phyloP scores from a whole-genome alignment of 345 rosid genomes.

The Citrus inodora region DNA sequence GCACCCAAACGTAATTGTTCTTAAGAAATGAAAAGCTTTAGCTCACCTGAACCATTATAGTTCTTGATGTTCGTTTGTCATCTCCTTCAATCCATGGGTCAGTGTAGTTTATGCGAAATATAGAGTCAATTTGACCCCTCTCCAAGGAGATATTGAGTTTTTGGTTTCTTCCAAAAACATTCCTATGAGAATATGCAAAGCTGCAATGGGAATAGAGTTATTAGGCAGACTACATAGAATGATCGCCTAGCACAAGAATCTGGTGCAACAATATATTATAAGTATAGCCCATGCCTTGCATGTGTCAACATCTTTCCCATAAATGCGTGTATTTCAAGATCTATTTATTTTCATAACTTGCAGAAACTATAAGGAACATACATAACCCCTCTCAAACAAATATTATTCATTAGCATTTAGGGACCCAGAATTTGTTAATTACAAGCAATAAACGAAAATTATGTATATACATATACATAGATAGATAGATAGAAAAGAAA shows the following conservation, averaged over 20 bases:
- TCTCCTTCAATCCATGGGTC: constrained; percentile 99
- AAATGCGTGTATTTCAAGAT: background rate
- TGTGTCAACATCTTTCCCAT: background rate
- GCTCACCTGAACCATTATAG: constrained; percentile 85
- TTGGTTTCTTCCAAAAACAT: constrained; percentile 91
- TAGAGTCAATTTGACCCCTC: constrained; percentile 95
- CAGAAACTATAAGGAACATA: background rate
- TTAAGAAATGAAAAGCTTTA: background rate
- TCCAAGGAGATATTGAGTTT: constrained; percentile 87
- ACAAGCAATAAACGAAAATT: background rate
- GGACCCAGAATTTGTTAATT: background rate
- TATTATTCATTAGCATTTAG: background rate
- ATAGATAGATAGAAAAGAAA: too few relatives aligned
- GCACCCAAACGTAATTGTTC: constrained; percentile 1
- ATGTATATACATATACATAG: background rate
- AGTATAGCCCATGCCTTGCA: background rate
- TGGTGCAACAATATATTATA: background rate
- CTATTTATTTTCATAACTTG: background rate
- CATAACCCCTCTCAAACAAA: background rate
- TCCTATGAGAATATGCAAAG: constrained; percentile 94
- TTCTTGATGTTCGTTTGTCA: constrained; percentile 88
- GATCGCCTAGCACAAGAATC: background rate
- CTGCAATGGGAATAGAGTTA: constrained; percentile 41
- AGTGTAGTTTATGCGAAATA: constrained; percentile 84
- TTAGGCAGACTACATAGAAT: background rate